Conservation (phyloP, 192 early-diverging fungal species). For the Backusella westeae region DNA sequence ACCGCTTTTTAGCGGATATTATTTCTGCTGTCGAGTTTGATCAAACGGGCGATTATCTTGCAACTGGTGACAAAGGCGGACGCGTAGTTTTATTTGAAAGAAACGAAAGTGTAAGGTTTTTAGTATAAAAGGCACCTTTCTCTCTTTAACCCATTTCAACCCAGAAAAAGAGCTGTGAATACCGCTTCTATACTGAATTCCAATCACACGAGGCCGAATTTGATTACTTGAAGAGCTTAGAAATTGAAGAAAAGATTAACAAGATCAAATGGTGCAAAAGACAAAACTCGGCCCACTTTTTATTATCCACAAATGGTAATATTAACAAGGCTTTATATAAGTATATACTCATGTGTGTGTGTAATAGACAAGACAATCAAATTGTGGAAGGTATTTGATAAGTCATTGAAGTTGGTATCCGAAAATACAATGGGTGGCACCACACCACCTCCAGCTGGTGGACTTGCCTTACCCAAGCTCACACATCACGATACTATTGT, state of each 20-base stretch:
- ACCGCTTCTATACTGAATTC: constrained; percentile 99
- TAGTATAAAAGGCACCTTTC: no score
- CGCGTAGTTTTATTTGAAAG: constrained; percentile 88
- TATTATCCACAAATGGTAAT: constrained; percentile 94
- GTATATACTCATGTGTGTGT: no score
- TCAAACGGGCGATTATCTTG: constrained; percentile 93
- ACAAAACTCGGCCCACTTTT: constrained; percentile 94
- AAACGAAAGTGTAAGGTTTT: constrained; percentile 74
- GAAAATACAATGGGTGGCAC: constrained; percentile 69
- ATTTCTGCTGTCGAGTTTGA: constrained; percentile 99
- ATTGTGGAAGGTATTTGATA: constrained; percentile 93
- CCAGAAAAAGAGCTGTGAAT: constrained; percentile 99
- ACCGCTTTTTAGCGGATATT: constrained; percentile 79
- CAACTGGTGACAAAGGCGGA: constrained; percentile 95
- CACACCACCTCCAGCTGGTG: constrained; percentile 41
- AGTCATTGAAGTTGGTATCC: constrained; percentile 82
- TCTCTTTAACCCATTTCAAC: not conserved
- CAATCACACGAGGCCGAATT: constrained; percentile 99
- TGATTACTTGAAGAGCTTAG: constrained; percentile 98
- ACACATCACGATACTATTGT: constrained; percentile 84
- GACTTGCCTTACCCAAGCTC: constrained; percentile 74
- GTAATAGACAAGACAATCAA: constrained; percentile 76
- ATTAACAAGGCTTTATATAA: no score
- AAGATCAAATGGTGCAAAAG: constrained; percentile 98
- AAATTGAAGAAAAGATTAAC: constrained; percentile 99